Evolutionary conservation across 2,329 filamentous ascomycete genomes (phyloP).

Genomic region (Fusarium sp.): DNA sequence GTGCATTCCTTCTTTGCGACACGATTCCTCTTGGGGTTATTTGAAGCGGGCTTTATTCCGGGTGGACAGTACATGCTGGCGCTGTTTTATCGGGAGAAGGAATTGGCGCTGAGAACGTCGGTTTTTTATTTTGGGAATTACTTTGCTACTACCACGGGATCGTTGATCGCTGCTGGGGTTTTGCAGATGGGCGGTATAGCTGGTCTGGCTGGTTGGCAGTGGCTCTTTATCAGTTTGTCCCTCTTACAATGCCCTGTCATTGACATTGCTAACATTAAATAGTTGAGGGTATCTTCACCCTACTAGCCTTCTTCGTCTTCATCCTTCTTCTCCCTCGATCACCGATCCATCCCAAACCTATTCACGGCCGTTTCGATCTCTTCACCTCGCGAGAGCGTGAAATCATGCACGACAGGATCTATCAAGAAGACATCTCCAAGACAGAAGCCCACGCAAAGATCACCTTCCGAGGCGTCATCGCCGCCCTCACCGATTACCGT

Average conservation of each 20-base stretch:
- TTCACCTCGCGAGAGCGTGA: conserved; percentile 26
- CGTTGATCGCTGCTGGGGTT: conserved; percentile 24
- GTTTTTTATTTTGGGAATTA: conserved; percentile 38
- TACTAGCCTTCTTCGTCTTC: conserved; percentile 30
- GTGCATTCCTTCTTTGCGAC: conserved; percentile 28
- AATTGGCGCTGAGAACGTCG: conserved; percentile 19
- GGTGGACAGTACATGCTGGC: conserved; percentile 32
- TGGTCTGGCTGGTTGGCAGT: conserved; percentile 32
- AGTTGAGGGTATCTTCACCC: conserved; percentile 32
- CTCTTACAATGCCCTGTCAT: accelerated
- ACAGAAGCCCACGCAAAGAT: conserved; percentile 19
- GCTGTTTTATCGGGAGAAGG: conserved; percentile 21
- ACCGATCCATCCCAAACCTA: conserved; percentile 22
- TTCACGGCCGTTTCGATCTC: conserved; percentile 30
- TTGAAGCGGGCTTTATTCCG: conserved; percentile 27
- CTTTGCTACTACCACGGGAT: conserved; percentile 31
- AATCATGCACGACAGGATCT: conserved; percentile 28
- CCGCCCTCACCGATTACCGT: conserved; percentile 15
- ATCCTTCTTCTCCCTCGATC: conserved; percentile 25
- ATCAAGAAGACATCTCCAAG: conserved; percentile 36
- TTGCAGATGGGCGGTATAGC: conserved; percentile 30
- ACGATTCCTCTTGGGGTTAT: conserved; percentile 21
- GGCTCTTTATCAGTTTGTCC: conserved; percentile 26
- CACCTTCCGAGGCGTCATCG: not conserved
- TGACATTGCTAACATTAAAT: not conserved